Percentiles rank a stretch among this genome's conserved stretches.
Conservation (phyloP, 2,329 filamentous ascomycete genomes). For the Myriosclerotinia curreyana region DNA sequence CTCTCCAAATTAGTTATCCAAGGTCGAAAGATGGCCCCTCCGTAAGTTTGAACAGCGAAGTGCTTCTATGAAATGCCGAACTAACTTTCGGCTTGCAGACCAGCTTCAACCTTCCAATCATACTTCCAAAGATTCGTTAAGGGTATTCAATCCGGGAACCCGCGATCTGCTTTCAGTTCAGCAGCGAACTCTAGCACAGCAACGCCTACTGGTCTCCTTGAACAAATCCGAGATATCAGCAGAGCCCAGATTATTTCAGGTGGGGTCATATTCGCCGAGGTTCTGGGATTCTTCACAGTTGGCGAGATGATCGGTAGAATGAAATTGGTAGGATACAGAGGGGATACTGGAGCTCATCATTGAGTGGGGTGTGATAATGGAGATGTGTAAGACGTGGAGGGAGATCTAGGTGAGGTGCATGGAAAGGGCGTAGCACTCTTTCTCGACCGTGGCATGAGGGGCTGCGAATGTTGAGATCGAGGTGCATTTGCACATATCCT, state of each 20-base stretch:
- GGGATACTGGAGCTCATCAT: constrained; percentile 59
- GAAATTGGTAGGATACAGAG: constrained; percentile 92
- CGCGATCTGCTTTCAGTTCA: constrained; percentile 53
- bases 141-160: constrained; percentile 60
- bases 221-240: constrained; percentile 66
- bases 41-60: constrained; percentile 61
- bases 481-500: constrained; percentile 28
- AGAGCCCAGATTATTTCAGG: constrained; percentile 66
- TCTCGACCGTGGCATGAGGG: constrained; percentile 19
- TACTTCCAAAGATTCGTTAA: constrained; percentile 78
- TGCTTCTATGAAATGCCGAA: not conserved
- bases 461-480: constrained; percentile 20
- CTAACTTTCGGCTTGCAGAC: constrained; percentile 49
- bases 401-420: not conserved
- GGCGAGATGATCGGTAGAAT: constrained; percentile 95
- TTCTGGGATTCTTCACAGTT: constrained; percentile 94
- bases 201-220: constrained; percentile 54
- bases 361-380: constrained; percentile 39
- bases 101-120: constrained; percentile 75
- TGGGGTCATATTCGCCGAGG: constrained; percentile 79
- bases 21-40: constrained; percentile 87
- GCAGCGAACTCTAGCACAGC: constrained; percentile 46
- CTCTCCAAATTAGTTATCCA: constrained; percentile 83
- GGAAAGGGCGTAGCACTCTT: constrained; percentile 21
- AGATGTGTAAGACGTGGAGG: constrained; percentile 6